Conservation (phyloP, 805 yeast genomes). For the Saccharomycopsis sp. region DNA sequence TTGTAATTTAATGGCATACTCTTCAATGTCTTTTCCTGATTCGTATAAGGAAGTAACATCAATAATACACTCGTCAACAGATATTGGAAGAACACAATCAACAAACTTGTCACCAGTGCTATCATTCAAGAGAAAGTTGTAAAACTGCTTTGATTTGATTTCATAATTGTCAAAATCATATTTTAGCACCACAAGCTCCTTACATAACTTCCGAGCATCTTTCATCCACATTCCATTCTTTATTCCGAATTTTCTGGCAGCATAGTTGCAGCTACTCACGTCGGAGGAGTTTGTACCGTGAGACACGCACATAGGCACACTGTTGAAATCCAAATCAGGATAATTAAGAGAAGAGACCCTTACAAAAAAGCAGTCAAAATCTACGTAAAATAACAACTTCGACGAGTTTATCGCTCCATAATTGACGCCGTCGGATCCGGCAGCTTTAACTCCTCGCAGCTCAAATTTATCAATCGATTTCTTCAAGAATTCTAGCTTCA, state of each 20-base stretch:
- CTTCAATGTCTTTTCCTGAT: neutral
- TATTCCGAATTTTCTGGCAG: slow-evolving; percentile 73
- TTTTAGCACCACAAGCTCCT: slow-evolving; percentile 50
- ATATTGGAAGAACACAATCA: slow-evolving; percentile 64
- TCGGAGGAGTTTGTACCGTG: slow-evolving; percentile 57
- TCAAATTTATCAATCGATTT: slow-evolving; percentile 32
- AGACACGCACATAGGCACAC: slow-evolving; percentile 56
- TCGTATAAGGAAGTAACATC: slow-evolving; percentile 41
- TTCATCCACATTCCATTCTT: slow-evolving; percentile 87
- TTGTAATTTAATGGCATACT: slow-evolving; percentile 32
- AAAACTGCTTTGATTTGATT: slow-evolving; percentile 53
- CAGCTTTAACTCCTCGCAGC: slow-evolving; percentile 12
- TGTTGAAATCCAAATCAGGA: slow-evolving; percentile 42
- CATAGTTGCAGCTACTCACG: slow-evolving; percentile 87
- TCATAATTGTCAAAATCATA: slow-evolving; percentile 76
- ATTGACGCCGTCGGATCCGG: neutral
- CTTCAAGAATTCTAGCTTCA: slow-evolving; percentile 53
- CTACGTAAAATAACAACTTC: slow-evolving; percentile 63
- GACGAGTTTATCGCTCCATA: neutral
- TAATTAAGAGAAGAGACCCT: slow-evolving; percentile 63
- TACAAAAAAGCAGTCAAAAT: slow-evolving; percentile 92
- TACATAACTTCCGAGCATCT: slow-evolving; percentile 59
- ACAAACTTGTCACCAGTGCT: slow-evolving; percentile 27
- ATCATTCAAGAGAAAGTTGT: slow-evolving; percentile 46
- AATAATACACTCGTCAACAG: slow-evolving; percentile 86